Evolutionary conservation across 306 rosid genomes (phyloP).

Genomic region (Canavalia gladiata): DNA sequence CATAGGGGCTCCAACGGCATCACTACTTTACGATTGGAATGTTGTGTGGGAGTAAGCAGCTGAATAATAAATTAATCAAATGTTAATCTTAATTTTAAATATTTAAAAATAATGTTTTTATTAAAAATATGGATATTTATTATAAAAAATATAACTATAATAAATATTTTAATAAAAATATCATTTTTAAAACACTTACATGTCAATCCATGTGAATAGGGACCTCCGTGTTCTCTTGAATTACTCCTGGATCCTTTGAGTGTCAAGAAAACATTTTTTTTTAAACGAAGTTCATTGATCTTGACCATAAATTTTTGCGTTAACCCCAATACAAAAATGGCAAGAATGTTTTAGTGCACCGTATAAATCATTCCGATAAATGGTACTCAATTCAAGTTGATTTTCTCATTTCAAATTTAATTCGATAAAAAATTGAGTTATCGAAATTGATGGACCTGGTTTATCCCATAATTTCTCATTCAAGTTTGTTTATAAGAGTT

Average conservation of each 20-base stretch:
- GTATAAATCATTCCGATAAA: too few relatives aligned
- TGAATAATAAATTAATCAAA: slow-evolving; percentile 42
- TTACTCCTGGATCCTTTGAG: slow-evolving; percentile 48
- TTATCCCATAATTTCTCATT: too few relatives aligned
- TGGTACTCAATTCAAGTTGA: too few relatives aligned
- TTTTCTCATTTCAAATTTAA: too few relatives aligned
- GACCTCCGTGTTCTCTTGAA: slow-evolving; percentile 60
- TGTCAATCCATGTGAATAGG: slow-evolving; percentile 80
- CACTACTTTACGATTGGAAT: slow-evolving; percentile 53
- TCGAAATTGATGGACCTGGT: too few relatives aligned
- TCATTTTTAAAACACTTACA: slow-evolving; percentile 50
- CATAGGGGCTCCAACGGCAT: slow-evolving; percentile 49
- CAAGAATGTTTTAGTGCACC: background rate
- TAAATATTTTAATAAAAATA: too few relatives aligned
- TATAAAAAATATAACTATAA: too few relatives aligned
- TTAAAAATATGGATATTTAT: too few relatives aligned
- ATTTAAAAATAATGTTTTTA: too few relatives aligned
- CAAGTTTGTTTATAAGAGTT: background rate
- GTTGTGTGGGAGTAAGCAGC: slow-evolving; percentile 39
- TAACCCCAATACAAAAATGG: background rate
- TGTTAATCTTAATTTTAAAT: too few relatives aligned
- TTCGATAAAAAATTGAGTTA: too few relatives aligned
- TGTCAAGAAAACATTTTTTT: slow-evolving; percentile 44
- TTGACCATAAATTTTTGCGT: slow-evolving; percentile 9
- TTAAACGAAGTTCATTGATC: background rate